These are phyloP conservation scores for Penicillium roqueforti DNA, from an alignment of 495 filamentous ascomycete species.

Conservation along the genomic window DNA sequence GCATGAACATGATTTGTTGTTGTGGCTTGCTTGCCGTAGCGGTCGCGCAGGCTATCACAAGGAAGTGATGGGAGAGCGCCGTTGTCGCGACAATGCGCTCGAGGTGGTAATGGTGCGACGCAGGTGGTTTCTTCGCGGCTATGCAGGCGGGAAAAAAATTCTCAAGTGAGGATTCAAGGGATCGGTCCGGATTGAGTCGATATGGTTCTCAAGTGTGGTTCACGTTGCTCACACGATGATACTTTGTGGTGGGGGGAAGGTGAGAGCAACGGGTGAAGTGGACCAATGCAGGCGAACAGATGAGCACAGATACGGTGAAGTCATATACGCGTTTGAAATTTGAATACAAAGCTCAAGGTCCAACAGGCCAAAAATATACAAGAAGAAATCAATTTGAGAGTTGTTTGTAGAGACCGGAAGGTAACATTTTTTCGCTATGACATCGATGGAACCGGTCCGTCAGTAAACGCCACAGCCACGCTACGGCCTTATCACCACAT, in stretches of 20 bases:
- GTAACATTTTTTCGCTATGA: slow-evolving; percentile 23
- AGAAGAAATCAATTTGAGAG: not conserved
- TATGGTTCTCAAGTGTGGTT: not conserved
- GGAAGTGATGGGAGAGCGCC: slow-evolving; percentile 9
- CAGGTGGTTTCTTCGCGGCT: slow-evolving; percentile 1
- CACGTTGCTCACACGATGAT: slow-evolving; percentile 6
- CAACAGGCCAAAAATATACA: not conserved
- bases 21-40: not conserved
- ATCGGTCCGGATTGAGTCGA: not conserved
- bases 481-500: slow-evolving; percentile 14
- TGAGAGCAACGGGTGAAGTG: slow-evolving; percentile 16
- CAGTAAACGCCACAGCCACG: slow-evolving; percentile 27
- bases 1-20: slow-evolving; percentile 36
- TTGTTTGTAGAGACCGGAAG: not conserved
- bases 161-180: not conserved
- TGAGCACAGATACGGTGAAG: slow-evolving; percentile 9
- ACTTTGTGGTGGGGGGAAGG: slow-evolving; percentile 27
- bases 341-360: not conserved
- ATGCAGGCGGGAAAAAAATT: slow-evolving; percentile 4
- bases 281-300: slow-evolving; percentile 19
- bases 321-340: slow-evolving; percentile 7
- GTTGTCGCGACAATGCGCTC: slow-evolving; percentile 21
- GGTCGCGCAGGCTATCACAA: slow-evolving; percentile 19
- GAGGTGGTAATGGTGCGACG: slow-evolving; percentile 8
- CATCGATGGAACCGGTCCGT: slow-evolving; percentile 32